Evolutionary conservation across 2,329 filamentous ascomycete species (phyloP).

Genomic region (Stagonosporopsis chrysanthemi): DNA sequence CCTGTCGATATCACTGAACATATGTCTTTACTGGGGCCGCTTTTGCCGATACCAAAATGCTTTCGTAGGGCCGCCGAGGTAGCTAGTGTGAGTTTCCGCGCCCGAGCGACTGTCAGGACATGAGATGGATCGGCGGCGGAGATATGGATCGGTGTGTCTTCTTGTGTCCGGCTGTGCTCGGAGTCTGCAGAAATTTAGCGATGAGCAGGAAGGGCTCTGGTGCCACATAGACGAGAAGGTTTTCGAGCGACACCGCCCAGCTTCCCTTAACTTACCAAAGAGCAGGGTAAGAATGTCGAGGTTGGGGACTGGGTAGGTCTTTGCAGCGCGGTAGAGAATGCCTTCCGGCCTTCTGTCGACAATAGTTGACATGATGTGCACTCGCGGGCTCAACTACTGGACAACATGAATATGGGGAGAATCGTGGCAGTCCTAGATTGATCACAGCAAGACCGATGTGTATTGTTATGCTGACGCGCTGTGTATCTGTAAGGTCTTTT

Average conservation of each 20-base stretch:
- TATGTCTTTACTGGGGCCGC: slow-evolving; percentile 58
- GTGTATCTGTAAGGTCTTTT: background rate
- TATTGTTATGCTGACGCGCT: background rate
- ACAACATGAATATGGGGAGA: background rate
- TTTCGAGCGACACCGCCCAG: background rate
- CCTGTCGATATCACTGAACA: slow-evolving; percentile 65
- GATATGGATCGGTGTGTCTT: slow-evolving; percentile 63
- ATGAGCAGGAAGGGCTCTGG: background rate
- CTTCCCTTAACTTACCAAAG: slow-evolving; percentile 43
- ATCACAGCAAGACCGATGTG: background rate
- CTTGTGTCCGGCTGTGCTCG: slow-evolving; percentile 47
- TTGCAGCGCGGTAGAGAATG: slow-evolving; percentile 42
- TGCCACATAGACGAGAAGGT: background rate
- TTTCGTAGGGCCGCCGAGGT: slow-evolving; percentile 65
- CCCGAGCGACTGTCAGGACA: slow-evolving; percentile 61
- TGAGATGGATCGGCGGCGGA: slow-evolving; percentile 65
- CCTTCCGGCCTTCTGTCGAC: slow-evolving; percentile 43
- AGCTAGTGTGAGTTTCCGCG: slow-evolving; percentile 59
- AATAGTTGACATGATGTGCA: slow-evolving; percentile 38
- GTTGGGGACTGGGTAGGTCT: slow-evolving; percentile 45
- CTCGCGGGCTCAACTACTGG: background rate
- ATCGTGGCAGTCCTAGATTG: background rate
- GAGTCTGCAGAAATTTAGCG: slow-evolving; percentile 27
- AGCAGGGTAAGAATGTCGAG: slow-evolving; percentile 53
- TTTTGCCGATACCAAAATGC: slow-evolving; percentile 60